Conservation (phyloP, 1,139 yeast genomes). For the Suhomyces wounanorum region DNA sequence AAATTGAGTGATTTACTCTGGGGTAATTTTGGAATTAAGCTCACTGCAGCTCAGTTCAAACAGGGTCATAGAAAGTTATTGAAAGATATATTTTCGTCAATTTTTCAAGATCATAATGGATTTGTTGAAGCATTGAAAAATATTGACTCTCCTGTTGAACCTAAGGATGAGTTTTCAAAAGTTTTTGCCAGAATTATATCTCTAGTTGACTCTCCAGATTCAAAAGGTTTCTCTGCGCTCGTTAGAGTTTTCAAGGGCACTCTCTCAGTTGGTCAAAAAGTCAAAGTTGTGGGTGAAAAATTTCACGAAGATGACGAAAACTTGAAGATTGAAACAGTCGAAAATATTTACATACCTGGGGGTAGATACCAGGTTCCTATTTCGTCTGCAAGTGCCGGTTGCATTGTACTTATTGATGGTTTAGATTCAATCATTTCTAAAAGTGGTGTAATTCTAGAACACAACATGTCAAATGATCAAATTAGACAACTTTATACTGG, state of each 20-base stretch:
- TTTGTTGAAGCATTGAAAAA: constrained; percentile 52
- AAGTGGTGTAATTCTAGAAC: constrained; percentile 55
- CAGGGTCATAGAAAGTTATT: constrained; percentile 63
- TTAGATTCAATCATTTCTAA: constrained; percentile 57
- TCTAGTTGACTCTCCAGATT: constrained; percentile 55
- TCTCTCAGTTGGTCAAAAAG: constrained; percentile 46
- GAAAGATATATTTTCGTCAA: constrained; percentile 50
- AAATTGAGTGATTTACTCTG: constrained; percentile 42
- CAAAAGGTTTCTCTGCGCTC: constrained; percentile 50
- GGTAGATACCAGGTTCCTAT: constrained; percentile 70
- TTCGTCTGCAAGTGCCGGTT: constrained; percentile 60
- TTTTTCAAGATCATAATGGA: constrained; percentile 57
- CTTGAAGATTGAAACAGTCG: constrained; percentile 45
- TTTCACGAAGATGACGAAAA: constrained; percentile 57
- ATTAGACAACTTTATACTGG: neutral
- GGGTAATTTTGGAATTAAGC: constrained; percentile 45
- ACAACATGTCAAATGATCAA: constrained; percentile 12
- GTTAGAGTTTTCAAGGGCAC: constrained; percentile 67
- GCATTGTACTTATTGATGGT: constrained; percentile 67
- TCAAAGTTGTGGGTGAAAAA: constrained; percentile 61
- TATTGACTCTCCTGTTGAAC: constrained; percentile 1
- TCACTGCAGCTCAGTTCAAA: constrained; percentile 41
- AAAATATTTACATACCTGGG: constrained; percentile 60
- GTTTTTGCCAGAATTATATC: constrained; percentile 62
- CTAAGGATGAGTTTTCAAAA: neutral